Percentiles rank a stretch among this genome's conserved stretches.
Conservation (phyloP, 495 filamentous ascomycete genomes). For the Xylaria bambusicola region DNA sequence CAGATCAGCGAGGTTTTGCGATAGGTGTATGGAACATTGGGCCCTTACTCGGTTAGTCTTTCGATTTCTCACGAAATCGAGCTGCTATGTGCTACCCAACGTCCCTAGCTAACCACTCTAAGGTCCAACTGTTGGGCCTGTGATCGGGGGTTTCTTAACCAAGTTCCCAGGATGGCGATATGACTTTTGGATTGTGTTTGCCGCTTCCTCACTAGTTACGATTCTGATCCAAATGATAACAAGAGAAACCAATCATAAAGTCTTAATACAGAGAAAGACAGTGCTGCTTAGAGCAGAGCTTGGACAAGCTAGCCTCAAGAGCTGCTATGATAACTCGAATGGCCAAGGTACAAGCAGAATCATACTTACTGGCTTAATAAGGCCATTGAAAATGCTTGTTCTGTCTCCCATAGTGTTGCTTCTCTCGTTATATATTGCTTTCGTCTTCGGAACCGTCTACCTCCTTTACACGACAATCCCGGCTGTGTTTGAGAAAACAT, state of each 20-base stretch:
- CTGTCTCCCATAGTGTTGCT: conserved; percentile 66
- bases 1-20: conserved; percentile 54
- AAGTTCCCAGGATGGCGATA: conserved; percentile 60
- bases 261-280: conserved; percentile 56
- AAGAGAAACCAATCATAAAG: conserved; percentile 55
- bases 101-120: conserved; percentile 25
- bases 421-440: conserved; percentile 72
- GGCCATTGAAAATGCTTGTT: conserved; percentile 59
- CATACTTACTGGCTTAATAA: conserved; percentile 47
- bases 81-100: conserved; percentile 38
- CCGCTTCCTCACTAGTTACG: conserved; percentile 44
- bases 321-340: conserved; percentile 35
- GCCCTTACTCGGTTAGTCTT: conserved; percentile 36
- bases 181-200: conserved; percentile 63
- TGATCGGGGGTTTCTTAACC: conserved; percentile 57
- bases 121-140: conserved; percentile 55
- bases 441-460: conserved; percentile 75
- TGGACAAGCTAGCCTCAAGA: conserved; percentile 36
- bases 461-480: conserved; percentile 75
- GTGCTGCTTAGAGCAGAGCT: conserved; percentile 39
- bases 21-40: conserved; percentile 49
- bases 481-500: conserved; percentile 57
- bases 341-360: conserved; percentile 25
- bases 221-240: conserved; percentile 50
- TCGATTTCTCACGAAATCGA: neutral